Percentiles rank a stretch among this genome's conserved stretches.
Conservation (phyloP, 179 eudicot species). For the Sideroxylon spinosum region DNA sequence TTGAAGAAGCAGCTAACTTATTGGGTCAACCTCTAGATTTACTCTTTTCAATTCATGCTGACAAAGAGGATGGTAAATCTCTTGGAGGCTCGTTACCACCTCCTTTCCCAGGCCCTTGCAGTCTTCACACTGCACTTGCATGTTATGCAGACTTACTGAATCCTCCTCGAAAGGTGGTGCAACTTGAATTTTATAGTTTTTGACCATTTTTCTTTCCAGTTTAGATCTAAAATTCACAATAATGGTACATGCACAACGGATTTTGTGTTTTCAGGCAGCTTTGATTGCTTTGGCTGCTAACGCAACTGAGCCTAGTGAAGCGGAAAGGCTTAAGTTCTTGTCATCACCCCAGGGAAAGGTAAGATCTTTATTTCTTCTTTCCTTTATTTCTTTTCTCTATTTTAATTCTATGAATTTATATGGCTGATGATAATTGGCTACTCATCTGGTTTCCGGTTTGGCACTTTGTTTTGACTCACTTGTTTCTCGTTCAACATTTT, state of each 20-base stretch:
- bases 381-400: not conserved
- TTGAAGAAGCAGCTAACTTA: constrained; percentile 64
- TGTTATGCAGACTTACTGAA: constrained; percentile 64
- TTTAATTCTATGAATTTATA: not conserved
- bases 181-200: not conserved
- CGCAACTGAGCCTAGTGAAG: constrained; percentile 63
- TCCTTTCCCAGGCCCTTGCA: constrained; percentile 62
- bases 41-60: constrained; percentile 55
- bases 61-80: constrained; percentile 63
- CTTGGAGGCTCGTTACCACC: constrained; percentile 55
- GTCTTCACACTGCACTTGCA: constrained; percentile 53
- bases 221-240: not conserved
- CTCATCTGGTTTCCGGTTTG: constrained; percentile 2
- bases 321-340: constrained; percentile 57
- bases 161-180: constrained; percentile 63
- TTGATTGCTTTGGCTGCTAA: constrained; percentile 76
- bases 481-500: not conserved
- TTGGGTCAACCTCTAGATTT: constrained; percentile 50
- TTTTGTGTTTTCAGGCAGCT: constrained; percentile 46
- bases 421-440: constrained; percentile 1
- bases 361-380: not conserved
- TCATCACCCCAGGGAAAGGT: constrained; percentile 82
- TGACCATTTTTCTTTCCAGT: not conserved
- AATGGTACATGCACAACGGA: not conserved
- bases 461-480: not conserved